A percentile compares a stretch with the other conserved stretches of the same genome.
phyloP scores from a whole-genome alignment of 257 asterid species.

The Solanum clarkiae region DNA sequence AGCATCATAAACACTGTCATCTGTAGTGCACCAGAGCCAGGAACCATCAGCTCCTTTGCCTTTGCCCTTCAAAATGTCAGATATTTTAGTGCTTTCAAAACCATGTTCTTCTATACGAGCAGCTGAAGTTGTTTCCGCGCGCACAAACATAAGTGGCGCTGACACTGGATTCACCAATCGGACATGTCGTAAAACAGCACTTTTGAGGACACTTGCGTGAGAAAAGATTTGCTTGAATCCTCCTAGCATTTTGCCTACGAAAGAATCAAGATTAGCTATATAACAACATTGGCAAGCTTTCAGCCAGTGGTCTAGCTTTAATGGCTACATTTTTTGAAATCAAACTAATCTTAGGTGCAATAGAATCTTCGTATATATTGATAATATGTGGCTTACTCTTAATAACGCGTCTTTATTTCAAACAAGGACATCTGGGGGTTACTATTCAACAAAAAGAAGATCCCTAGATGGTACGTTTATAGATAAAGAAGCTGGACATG shows the following conservation, averaged over 20 bases:
- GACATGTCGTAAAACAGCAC: constrained; percentile 52
- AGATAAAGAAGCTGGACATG: not conserved
- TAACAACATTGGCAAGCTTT: not conserved
- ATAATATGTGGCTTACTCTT: not conserved
- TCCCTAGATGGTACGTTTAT: not conserved
- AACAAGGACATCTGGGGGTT: not conserved
- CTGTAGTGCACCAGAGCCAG: constrained; percentile 99
- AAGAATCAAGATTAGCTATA: not conserved
- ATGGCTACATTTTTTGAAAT: not conserved
- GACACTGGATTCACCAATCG: constrained; percentile 42
- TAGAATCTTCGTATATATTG: not conserved
- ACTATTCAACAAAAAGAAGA: not conserved
- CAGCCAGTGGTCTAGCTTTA: not conserved
- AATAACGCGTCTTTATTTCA: not conserved
- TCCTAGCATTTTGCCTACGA: constrained; percentile 70
- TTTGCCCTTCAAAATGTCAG: constrained; percentile 59
- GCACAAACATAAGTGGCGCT: constrained; percentile 30
- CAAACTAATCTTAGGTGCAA: not conserved
- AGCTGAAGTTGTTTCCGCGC: constrained; percentile 60
- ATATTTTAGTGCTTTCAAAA: constrained; percentile 73
- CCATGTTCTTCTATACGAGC: constrained; percentile 96
- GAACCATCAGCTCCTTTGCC: constrained; percentile 94
- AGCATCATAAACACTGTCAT: constrained; percentile 86
- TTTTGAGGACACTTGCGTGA: constrained; percentile 50
- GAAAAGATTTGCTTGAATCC: constrained; percentile 65